Evolutionary conservation across 345 rosid species (phyloP).

Genomic region (Populus ilicifolia): DNA sequence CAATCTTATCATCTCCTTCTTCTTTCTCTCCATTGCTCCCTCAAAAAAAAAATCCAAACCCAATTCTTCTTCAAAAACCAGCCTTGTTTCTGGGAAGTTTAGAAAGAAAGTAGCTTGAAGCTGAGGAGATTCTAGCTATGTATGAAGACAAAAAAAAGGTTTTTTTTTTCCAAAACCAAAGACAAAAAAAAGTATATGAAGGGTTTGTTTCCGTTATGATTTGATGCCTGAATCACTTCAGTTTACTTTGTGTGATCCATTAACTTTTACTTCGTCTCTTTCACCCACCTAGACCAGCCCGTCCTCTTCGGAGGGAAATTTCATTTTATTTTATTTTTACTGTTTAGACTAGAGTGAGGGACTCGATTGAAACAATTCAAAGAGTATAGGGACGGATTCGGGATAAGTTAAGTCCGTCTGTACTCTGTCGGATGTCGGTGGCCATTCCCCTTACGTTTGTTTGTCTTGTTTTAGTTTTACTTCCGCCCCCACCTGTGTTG

Average conservation of each 20-base stretch:
- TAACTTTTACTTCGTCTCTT: background rate
- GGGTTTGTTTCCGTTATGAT: background rate
- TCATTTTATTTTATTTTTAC: background rate
- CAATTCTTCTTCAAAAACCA: background rate
- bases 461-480: background rate
- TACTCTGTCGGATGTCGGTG: no score
- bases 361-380: background rate
- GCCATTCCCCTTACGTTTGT: no score
- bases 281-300: background rate
- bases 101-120: background rate
- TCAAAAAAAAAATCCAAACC: background rate
- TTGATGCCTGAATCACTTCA: background rate
- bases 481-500: background rate
- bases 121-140: constrained; percentile 17
- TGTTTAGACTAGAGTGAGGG: background rate
- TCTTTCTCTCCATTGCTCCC: constrained; percentile 23
- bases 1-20: constrained; percentile 68
- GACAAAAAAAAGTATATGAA: background rate
- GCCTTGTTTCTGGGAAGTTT: background rate
- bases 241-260: background rate
- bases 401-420: background rate
- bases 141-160: background rate
- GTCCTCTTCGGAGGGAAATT: constrained; percentile 13
- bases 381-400: background rate
- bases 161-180: background rate